Conservation (phyloP, 306 rosid genomes). For the Casuarina glauca region DNA sequence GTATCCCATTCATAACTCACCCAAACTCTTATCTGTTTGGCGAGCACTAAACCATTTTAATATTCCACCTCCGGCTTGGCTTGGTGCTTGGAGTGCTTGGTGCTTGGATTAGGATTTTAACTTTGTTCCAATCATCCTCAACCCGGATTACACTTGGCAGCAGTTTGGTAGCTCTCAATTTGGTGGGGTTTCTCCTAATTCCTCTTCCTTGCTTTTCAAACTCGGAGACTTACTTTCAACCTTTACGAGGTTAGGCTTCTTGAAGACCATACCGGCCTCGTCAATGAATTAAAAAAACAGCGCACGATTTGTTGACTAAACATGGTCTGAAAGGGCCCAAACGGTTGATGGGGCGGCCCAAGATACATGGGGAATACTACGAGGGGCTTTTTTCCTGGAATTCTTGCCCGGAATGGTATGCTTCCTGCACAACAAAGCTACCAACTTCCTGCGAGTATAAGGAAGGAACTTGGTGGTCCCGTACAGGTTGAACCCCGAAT, state of each 20-base stretch:
- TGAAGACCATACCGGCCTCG: too few relatives aligned
- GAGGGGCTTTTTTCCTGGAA: not conserved
- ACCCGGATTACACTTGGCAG: not conserved
- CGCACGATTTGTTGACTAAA: too few relatives aligned
- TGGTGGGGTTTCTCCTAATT: conserved; percentile 38
- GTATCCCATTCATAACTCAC: too few relatives aligned
- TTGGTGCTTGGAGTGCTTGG: too few relatives aligned
- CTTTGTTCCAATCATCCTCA: not conserved
- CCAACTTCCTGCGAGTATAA: not conserved
- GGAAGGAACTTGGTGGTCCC: conserved; percentile 32
- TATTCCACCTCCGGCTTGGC: too few relatives aligned
- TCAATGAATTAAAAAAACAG: too few relatives aligned
- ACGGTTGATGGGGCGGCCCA: not conserved
- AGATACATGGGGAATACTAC: not conserved
- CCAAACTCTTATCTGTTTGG: too few relatives aligned
- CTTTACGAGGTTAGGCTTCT: too few relatives aligned
- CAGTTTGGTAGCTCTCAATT: not conserved
- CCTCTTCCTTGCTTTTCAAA: conserved; percentile 23
- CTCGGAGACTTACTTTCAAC: not conserved
- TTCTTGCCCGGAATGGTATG: not conserved
- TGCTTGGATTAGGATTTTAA: not conserved
- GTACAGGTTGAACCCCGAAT: not conserved
- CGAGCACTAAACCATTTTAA: too few relatives aligned
- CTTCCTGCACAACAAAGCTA: not conserved
- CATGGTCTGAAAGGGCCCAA: not conserved